Conservation (phyloP, 2,329 filamentous ascomycete species). For the Penicillium brevicompactum region DNA sequence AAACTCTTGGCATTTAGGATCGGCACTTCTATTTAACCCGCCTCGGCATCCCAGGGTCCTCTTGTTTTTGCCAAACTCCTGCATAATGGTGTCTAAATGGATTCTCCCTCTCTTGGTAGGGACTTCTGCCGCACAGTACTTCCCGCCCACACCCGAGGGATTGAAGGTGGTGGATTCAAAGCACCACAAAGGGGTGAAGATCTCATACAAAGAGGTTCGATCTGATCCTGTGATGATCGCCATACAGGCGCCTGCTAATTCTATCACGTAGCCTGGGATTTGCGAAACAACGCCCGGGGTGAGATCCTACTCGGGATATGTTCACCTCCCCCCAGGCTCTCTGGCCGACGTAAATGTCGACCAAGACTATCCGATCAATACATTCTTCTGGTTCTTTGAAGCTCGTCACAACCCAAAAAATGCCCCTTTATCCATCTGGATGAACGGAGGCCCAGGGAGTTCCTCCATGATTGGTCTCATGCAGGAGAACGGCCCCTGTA, state of each 20-base stretch:
- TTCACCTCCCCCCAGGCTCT: slow-evolving; percentile 56
- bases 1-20: not conserved
- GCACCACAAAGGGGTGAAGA: slow-evolving; percentile 45
- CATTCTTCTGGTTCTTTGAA: slow-evolving; percentile 69
- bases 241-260: not conserved
- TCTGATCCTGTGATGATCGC: not conserved
- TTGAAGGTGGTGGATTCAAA: slow-evolving; percentile 46
- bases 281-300: slow-evolving; percentile 61
- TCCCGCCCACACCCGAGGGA: slow-evolving; percentile 46
- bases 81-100: not conserved
- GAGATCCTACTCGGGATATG: slow-evolving; percentile 61
- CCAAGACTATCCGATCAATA: slow-evolving; percentile 62
- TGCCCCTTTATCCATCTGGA: slow-evolving; percentile 63
- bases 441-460: slow-evolving; percentile 64
- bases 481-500: slow-evolving; percentile 56
- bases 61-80: not conserved
- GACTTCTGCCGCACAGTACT: slow-evolving; percentile 35
- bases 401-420: slow-evolving; percentile 54
- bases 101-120: slow-evolving; percentile 19
- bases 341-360: slow-evolving; percentile 40
- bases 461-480: slow-evolving; percentile 60
- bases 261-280: slow-evolving; percentile 42
- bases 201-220: slow-evolving; percentile 50
- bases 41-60: not conserved
- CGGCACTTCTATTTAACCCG: not conserved